Evolutionary conservation across 208 protist species (phyloP), one percentile per base, ranked within the genome.

Genomic region (Wallacemonas sp.): DNA sequence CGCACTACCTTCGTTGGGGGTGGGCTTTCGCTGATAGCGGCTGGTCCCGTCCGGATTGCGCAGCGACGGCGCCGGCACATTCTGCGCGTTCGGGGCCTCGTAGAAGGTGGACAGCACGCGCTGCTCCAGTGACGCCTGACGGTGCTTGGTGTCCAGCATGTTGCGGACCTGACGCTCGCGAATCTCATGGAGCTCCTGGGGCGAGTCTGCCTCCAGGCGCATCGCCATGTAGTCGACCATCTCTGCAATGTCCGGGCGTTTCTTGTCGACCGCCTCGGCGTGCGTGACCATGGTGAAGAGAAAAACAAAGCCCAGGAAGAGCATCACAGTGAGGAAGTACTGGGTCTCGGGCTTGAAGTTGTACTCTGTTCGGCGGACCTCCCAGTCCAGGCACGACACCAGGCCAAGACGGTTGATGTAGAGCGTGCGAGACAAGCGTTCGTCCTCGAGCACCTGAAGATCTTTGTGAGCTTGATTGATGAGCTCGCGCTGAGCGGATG

Each of bases 331-430:
- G 9, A 84, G 19, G 63, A 83, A 76, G 14, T 71, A 74, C 68
- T 91, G 81, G 27, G 83, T 81, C 58, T 87, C 76, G 11, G 86
- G 85, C 5, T 64, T 73, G 54, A 93, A 91, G 70, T 95, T 90
- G 70, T 92, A 95, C 79, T 95, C 87, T 0, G 87, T 95, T 32
- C 89, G 84, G 9, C 87, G 84, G 33, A 93, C 85, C 54, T 95
- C 87, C 87, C 87, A 95, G 65, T 95, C 89, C n/a, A 95, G 78
- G 43, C 89, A 95, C 0, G 86, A 92, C 11, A 95, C 89, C n/a
- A 93, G 70, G 2, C 89, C 89, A 2, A 95, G 73, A n/a, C 85
- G 78, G 61, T 95, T 95, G 44, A 95, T 95, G 76, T 88, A 95
- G 36, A 95, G 60, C 6, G 89, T 95, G 17, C 89, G 81, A 2